A percentile compares a stretch with the other conserved stretches of the same genome.
Conservation (phyloP, 2,329 filamentous ascomycete species). For the Fusarium sp. region DNA sequence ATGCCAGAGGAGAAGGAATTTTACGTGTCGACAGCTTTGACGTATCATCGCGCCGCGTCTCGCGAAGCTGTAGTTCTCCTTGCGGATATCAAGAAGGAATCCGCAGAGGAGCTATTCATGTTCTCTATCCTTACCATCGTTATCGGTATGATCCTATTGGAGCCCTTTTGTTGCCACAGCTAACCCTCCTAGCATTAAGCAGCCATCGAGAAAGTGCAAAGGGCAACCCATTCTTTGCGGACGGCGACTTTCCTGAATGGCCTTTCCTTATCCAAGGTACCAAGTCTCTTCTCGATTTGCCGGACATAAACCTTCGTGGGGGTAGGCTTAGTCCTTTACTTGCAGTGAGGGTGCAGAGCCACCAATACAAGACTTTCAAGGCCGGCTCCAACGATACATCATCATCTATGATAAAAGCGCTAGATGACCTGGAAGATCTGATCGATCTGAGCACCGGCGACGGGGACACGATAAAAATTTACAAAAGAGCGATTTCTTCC, state of each 20-base stretch:
- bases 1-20: background rate
- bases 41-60: background rate
- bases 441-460: fast-evolving
- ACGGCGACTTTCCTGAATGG: background rate
- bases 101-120: background rate
- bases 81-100: background rate
- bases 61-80: background rate
- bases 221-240: background rate
- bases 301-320: background rate
- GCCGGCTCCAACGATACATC: background rate
- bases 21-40: background rate
- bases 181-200: background rate
- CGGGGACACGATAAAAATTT: background rate
- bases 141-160: background rate
- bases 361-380: background rate
- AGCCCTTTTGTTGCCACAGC: background rate
- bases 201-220: background rate
- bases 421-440: background rate
- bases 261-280: background rate
- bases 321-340: background rate
- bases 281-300: background rate
- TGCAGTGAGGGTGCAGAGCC: background rate
- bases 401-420: background rate
- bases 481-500: background rate
- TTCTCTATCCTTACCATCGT: background rate